Percentiles rank a stretch among this genome's conserved stretches.
phyloP scores from a whole-genome alignment of 2,329 filamentous ascomycete species.

The Arthroderma uncinatum region DNA sequence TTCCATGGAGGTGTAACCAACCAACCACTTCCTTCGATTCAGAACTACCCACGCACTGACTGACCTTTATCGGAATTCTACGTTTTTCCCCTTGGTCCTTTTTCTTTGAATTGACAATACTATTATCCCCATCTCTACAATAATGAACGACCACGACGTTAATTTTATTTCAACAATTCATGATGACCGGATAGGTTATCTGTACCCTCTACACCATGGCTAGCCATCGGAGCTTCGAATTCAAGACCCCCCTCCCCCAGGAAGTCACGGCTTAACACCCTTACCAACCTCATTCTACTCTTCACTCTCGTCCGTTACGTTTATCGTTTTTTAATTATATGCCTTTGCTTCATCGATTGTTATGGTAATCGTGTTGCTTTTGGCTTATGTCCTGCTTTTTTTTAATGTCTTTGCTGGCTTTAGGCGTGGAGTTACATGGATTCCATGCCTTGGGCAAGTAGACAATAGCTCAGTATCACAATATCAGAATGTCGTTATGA shows the following conservation, averaged over 20 bases:
- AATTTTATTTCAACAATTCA: neutral
- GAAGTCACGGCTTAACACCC: neutral
- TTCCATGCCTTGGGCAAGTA: constrained; percentile 2
- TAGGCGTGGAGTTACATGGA: constrained; percentile 3
- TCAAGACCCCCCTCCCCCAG: neutral
- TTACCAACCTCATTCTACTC: neutral
- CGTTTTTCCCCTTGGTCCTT: neutral
- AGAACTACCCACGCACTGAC: neutral
- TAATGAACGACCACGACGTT: neutral
- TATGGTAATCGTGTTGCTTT: neutral
- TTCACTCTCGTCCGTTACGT: neutral
- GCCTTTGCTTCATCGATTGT: neutral
- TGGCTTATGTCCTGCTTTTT: neutral
- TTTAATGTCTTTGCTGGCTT: neutral
- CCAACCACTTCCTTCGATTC: neutral
- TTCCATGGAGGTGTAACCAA: constrained; percentile 40
- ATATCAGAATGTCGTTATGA: neutral
- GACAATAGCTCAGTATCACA: neutral
- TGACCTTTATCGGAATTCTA: neutral
- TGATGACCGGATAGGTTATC: neutral
- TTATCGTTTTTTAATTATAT: neutral
- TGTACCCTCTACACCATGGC: neutral
- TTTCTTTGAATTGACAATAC: neutral
- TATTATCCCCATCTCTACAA: neutral
- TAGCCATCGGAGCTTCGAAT: neutral